phyloP scores from a whole-genome alignment of 805 yeast genomes.

The Nakazawaea populi region DNA sequence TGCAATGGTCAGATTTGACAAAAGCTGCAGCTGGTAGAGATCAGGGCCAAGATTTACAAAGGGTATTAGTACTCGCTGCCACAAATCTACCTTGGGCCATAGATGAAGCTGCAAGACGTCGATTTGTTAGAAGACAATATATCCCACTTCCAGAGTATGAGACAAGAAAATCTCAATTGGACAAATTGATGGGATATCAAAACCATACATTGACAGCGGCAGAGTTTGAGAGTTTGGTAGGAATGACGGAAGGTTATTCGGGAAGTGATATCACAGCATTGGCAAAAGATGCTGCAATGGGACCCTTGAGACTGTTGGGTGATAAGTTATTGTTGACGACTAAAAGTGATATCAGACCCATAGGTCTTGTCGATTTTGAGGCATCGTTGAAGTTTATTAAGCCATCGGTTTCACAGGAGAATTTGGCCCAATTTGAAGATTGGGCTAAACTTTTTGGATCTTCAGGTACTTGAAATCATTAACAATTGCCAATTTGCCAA shows the following conservation, averaged over 20 bases:
- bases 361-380: slow-evolving; percentile 66
- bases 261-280: slow-evolving; percentile 91
- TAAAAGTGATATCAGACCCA: slow-evolving; percentile 73
- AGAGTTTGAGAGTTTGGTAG: slow-evolving; percentile 57
- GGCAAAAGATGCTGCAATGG: slow-evolving; percentile 98
- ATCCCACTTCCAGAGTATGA: slow-evolving; percentile 90
- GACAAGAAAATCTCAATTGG: slow-evolving; percentile 68
- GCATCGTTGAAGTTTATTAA: slow-evolving; percentile 73
- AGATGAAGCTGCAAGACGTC: slow-evolving; percentile 93
- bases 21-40: slow-evolving; percentile 80
- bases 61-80: slow-evolving; percentile 90
- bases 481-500: too few species aligned
- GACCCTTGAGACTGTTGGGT: slow-evolving; percentile 86
- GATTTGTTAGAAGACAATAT: slow-evolving; percentile 88
- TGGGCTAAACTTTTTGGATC: slow-evolving; percentile 90
- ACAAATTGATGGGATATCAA: slow-evolving; percentile 63
- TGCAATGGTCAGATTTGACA: slow-evolving; percentile 91
- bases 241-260: slow-evolving; percentile 76
- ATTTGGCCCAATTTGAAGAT: slow-evolving; percentile 71
- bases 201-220: slow-evolving; percentile 59
- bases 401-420: slow-evolving; percentile 84
- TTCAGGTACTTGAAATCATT: slow-evolving; percentile 41
- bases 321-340: slow-evolving; percentile 68
- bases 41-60: slow-evolving; percentile 40
- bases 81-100: slow-evolving; percentile 96